A percentile compares a stretch with the other conserved stretches of the same genome.
These are phyloP conservation scores for Neurospora sublineolata DNA, from an alignment of 495 filamentous ascomycete species.

Conservation along the genomic window DNA sequence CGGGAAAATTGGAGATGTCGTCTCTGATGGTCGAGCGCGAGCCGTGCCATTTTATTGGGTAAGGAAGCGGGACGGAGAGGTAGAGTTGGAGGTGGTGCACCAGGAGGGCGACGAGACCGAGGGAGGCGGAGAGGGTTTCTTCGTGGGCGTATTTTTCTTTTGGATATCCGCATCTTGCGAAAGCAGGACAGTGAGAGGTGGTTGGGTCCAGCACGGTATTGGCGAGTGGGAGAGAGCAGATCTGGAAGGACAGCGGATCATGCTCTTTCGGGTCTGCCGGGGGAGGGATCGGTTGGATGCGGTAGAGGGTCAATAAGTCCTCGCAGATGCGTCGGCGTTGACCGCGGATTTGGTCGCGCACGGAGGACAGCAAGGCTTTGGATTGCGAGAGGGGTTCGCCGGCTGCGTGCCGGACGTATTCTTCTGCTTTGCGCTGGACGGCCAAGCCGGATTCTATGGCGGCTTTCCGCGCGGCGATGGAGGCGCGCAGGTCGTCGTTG, in stretches of 20 bases:
- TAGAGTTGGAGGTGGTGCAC: slow-evolving; percentile 73
- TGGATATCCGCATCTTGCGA: slow-evolving; percentile 13
- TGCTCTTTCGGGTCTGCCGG: slow-evolving; percentile 7
- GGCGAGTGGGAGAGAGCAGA: slow-evolving; percentile 62
- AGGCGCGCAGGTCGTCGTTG: slow-evolving; percentile 50
- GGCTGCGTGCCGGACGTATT: slow-evolving; percentile 42
- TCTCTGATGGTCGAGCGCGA: slow-evolving; percentile 73
- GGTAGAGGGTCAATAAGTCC: slow-evolving; percentile 66
- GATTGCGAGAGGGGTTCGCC: slow-evolving; percentile 44
- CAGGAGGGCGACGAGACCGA: slow-evolving; percentile 72
- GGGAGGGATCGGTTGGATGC: slow-evolving; percentile 53
- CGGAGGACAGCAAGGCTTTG: slow-evolving; percentile 40
- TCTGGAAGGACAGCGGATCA: slow-evolving; percentile 57
- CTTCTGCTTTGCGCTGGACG: slow-evolving; percentile 44
- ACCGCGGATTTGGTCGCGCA: slow-evolving; percentile 53
- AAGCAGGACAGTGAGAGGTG: background rate
- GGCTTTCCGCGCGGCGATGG: slow-evolving; percentile 50
- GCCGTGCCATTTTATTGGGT: slow-evolving; percentile 59
- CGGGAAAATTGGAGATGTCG: slow-evolving; percentile 55
- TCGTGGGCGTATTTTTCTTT: slow-evolving; percentile 33
- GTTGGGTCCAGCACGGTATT: slow-evolving; percentile 57
- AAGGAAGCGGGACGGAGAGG: slow-evolving; percentile 65
- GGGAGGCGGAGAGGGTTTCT: slow-evolving; percentile 62
- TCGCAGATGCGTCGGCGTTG: slow-evolving; percentile 81
- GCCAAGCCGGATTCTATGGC: slow-evolving; percentile 54